Percentiles rank a stretch among this genome's conserved stretches.
phyloP scores from a whole-genome alignment of 495 filamentous ascomycete species.

The Aspergillus biplanus region DNA sequence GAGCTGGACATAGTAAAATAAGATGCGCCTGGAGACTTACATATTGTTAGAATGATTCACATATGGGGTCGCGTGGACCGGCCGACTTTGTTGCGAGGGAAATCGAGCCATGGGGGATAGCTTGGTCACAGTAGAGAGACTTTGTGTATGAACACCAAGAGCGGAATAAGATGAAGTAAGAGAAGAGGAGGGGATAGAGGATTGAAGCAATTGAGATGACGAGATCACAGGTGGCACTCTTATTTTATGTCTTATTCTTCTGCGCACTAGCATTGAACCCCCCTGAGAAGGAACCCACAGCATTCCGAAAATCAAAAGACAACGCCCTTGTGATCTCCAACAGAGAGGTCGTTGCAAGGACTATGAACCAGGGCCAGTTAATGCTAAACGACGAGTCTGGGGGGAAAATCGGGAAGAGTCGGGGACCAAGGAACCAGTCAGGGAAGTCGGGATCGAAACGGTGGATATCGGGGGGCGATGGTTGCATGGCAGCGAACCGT shows the following conservation, averaged over 20 bases:
- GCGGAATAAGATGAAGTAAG: slow-evolving; percentile 22
- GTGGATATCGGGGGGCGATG: slow-evolving; percentile 36
- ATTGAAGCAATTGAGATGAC: slow-evolving; percentile 27
- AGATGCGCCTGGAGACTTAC: slow-evolving; percentile 30
- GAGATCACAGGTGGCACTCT: slow-evolving; percentile 27
- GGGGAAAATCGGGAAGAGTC: slow-evolving; percentile 48
- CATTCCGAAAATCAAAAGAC: slow-evolving; percentile 39
- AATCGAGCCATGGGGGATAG: slow-evolving; percentile 47
- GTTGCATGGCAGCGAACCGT: slow-evolving; percentile 47
- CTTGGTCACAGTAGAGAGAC: slow-evolving; percentile 31
- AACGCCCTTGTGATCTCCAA: slow-evolving; percentile 28
- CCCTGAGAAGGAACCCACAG: slow-evolving; percentile 41
- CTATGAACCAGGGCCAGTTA: slow-evolving; percentile 38
- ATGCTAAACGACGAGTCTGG: slow-evolving; percentile 30
- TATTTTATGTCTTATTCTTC: slow-evolving; percentile 40
- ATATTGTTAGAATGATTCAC: slow-evolving; percentile 42
- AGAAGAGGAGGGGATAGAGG: slow-evolving; percentile 23
- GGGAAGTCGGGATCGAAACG: slow-evolving; percentile 32
- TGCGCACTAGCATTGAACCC: slow-evolving; percentile 36
- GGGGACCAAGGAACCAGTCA: slow-evolving; percentile 37
- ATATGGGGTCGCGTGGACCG: slow-evolving; percentile 44
- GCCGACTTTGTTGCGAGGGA: slow-evolving; percentile 46
- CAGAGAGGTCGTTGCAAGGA: slow-evolving; percentile 27
- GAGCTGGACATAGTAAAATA: neutral
- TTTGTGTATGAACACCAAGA: slow-evolving; percentile 20